Percentiles rank a stretch among this genome's conserved stretches.
phyloP scores from a whole-genome alignment of 2,329 filamentous ascomycete genomes.

The Pseudogymnoascus sp. region DNA sequence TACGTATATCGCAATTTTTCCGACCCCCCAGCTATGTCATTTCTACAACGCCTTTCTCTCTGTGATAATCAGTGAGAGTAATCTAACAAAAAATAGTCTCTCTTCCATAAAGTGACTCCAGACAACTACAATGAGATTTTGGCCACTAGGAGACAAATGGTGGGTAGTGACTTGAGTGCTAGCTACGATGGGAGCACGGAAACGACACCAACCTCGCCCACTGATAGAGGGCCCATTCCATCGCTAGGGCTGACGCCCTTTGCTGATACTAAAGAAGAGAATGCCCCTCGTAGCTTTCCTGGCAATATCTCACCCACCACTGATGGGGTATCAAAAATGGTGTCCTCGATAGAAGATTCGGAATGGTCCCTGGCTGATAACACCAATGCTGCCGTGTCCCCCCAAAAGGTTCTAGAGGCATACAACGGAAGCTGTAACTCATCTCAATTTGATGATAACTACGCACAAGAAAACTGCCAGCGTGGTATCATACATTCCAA shows the following conservation, averaged over 20 bases:
- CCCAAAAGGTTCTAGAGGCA: not conserved
- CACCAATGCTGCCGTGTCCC: no score
- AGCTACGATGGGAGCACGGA: not conserved
- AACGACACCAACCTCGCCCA: not conserved
- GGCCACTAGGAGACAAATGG: not conserved
- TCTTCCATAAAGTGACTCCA: not conserved
- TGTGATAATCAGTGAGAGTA: no score
- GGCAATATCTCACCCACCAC: not conserved
- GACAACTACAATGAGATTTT: not conserved
- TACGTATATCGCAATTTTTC: no score
- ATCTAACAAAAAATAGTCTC: not conserved
- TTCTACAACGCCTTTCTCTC: no score
- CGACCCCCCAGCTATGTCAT: no score
- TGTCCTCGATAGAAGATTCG: not conserved
- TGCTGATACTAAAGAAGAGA: not conserved
- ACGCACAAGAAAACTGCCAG: not conserved
- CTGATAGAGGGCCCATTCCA: not conserved
- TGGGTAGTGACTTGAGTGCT: no score
- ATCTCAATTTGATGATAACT: not conserved
- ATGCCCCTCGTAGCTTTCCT: not conserved
- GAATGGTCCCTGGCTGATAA: no score
- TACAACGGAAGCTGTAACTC: not conserved
- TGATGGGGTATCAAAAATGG: not conserved
- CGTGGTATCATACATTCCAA: no score
- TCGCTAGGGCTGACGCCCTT: not conserved